Conservation (phyloP, 106 monocot genomes). For the Allium sativum region DNA sequence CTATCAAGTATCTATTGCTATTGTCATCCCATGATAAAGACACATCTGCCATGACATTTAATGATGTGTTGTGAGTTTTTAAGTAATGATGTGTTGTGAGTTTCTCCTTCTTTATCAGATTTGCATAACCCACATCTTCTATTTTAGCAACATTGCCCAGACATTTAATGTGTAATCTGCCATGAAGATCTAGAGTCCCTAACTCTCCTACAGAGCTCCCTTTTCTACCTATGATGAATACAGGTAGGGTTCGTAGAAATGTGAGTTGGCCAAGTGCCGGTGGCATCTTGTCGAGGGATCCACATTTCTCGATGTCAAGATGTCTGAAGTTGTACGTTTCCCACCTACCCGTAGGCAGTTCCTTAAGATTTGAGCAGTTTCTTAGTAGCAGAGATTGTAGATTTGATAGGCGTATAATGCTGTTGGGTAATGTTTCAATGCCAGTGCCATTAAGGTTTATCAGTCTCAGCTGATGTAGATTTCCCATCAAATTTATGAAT, state of each 20-base stretch:
- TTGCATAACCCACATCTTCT: background rate
- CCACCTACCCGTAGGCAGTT: conserved; percentile 4
- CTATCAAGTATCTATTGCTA: background rate
- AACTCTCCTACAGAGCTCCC: background rate
- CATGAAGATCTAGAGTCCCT: background rate
- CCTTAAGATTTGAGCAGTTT: background rate
- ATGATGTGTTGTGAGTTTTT: background rate
- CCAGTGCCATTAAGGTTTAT: conserved; percentile 4
- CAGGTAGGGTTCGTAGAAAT: background rate
- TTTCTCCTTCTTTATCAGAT: background rate
- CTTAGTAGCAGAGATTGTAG: conserved; percentile 6
- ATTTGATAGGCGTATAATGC: background rate
- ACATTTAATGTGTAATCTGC: background rate
- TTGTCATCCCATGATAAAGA: background rate
- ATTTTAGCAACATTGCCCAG: background rate
- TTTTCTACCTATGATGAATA: background rate
- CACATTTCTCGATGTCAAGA: background rate
- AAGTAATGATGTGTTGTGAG: background rate
- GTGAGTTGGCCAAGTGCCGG: conserved; percentile 10
- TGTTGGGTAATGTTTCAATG: conserved; percentile 8
- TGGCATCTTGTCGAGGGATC: conserved; percentile 5
- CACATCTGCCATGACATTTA: too few relatives aligned
- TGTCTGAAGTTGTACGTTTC: conserved; percentile 13
- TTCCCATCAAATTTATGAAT: background rate
- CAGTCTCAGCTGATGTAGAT: conserved; percentile 2